Base-by-base conservation (phyloP, 169 alveolate species). In the Eimeria necatrix region DNA sequence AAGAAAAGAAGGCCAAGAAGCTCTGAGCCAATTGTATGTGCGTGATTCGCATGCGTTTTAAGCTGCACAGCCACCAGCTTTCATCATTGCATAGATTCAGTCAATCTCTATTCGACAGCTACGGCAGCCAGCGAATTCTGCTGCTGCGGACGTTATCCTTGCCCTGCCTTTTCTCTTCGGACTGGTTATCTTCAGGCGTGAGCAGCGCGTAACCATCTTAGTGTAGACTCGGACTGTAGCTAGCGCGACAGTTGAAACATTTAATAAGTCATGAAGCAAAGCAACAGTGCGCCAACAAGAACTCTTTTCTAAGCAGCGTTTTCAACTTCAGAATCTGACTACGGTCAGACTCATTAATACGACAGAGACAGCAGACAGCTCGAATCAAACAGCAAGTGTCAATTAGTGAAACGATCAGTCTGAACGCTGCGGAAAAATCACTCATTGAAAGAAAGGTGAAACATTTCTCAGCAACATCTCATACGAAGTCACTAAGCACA, bases 61-160 rank as follows among this genome's bases (percentile, higher is more conserved):
- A 85, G 93, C 93, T 85, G 93, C 93, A 85, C 53, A 85, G 80
- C 93, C 93, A 26, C 24, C 22, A 76, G 86, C 86, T 76, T 76
- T 56, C 68, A 32, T 32, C 41, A 32, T 32, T 32, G 41, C 41
- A 32, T 32, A 32, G 41, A 32, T 32, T 85, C 48, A 78, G n/a
- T 61, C 22, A 26, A 61, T 46, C 20, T 85, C 61, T 48, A 14
- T 60, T 70, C 93, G 68, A 16, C 60, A 80, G 93, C 93, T 41
- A 48, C 12, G 10, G 60, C 81, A 14, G 93, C 93, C 93, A 85
- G 51, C 81, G 70, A 41, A 22, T 14, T 8, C 64, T 14, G 61
- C 49, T 32, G 49, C 52, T 14, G 26, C 16, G 22, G 80, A 24
- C 80, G 22, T 24, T 2, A 20, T 9, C 48, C 80, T 32, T 16